phyloP scores from a whole-genome alignment of 495 filamentous ascomycete genomes.

The Penicillium odoratum region DNA sequence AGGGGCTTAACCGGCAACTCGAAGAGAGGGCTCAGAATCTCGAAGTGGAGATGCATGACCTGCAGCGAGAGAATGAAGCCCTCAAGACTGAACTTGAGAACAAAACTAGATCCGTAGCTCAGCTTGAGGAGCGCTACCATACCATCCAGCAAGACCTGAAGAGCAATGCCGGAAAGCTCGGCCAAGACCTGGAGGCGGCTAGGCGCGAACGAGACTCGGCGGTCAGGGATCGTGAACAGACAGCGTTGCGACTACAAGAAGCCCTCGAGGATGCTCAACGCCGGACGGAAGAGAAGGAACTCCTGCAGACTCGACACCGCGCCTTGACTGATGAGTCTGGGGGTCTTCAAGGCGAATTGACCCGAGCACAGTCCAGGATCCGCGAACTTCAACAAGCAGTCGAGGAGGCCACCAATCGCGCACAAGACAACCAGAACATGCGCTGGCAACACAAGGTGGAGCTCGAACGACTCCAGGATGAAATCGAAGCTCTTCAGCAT shows the following conservation, averaged over 20 bases:
- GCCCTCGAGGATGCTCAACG: slow-evolving; percentile 55
- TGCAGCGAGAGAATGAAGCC: slow-evolving; percentile 57
- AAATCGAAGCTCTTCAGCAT: slow-evolving; percentile 67
- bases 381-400: slow-evolving; percentile 58
- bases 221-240: slow-evolving; percentile 36
- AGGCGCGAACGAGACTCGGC: slow-evolving; percentile 39
- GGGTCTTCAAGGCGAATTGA: slow-evolving; percentile 63
- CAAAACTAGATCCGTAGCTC: slow-evolving; percentile 40
- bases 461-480: slow-evolving; percentile 61
- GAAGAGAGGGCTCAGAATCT: slow-evolving; percentile 68
- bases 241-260: slow-evolving; percentile 51
- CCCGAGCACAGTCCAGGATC: slow-evolving; percentile 54
- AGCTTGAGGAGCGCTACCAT: slow-evolving; percentile 42
- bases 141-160: slow-evolving; percentile 45
- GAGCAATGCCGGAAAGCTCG: slow-evolving; percentile 41
- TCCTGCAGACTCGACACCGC: slow-evolving; percentile 68
- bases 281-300: slow-evolving; percentile 65
- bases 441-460: slow-evolving; percentile 62
- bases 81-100: slow-evolving; percentile 52
- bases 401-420: slow-evolving; percentile 58
- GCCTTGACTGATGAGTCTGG: slow-evolving; percentile 67
- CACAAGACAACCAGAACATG: slow-evolving; percentile 57
- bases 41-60: slow-evolving; percentile 59
- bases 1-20: slow-evolving; percentile 71
- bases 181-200: slow-evolving; percentile 43